Evolutionary conservation across 495 filamentous ascomycete genomes (phyloP).

Genomic region (Talaromyces trachyspermus): DNA sequence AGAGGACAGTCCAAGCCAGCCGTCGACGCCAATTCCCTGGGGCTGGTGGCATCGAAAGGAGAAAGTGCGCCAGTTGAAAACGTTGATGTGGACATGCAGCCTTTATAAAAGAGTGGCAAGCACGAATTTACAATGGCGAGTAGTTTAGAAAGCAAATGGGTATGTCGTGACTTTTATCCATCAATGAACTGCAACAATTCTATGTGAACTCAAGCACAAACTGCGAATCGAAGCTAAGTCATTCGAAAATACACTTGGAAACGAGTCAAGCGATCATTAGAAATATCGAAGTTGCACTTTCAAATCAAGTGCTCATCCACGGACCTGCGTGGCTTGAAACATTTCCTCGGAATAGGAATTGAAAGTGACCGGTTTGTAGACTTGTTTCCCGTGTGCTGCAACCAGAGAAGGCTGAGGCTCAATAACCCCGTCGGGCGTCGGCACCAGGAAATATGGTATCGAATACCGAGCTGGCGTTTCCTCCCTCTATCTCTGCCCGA

Average conservation of each 20-base stretch:
- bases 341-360: background rate
- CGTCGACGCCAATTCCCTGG: too few species aligned
- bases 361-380: background rate
- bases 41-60: too few species aligned
- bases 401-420: conserved; percentile 17
- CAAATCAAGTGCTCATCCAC: background rate
- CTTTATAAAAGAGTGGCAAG: background rate
- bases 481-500: background rate
- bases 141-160: background rate
- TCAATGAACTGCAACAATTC: background rate
- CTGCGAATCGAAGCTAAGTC: background rate
- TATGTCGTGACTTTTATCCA: background rate
- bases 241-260: background rate
- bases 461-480: conserved; percentile 39
- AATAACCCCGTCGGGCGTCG: conserved; percentile 46
- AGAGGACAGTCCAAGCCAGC: too few species aligned
- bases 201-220: background rate
- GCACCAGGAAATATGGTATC: conserved; percentile 55
- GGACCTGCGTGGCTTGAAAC: background rate
- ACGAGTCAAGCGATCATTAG: too few species aligned
- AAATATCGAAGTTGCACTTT: too few species aligned
- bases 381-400: background rate
- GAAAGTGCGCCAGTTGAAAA: background rate
- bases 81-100: background rate
- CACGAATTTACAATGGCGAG: background rate